A percentile compares a stretch with the other conserved stretches of the same genome.
Conservation (phyloP, 805 yeast species). For the Lipomyces japonicus region DNA sequence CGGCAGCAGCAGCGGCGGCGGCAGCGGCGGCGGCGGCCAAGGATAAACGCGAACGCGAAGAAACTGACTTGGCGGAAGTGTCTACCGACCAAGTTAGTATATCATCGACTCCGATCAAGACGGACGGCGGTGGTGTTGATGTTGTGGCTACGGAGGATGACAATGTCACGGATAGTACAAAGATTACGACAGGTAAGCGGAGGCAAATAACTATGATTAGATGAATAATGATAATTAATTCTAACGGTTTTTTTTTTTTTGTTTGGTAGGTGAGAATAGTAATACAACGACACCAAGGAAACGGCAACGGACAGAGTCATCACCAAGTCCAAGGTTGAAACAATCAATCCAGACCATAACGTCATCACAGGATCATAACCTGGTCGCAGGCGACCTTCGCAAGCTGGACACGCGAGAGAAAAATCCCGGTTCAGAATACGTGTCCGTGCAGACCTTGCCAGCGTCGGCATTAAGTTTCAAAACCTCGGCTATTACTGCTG, state of each 20-base stretch:
- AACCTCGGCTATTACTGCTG: too few relatives aligned
- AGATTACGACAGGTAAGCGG: neutral
- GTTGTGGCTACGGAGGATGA: neutral
- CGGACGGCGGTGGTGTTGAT: neutral
- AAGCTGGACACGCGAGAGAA: neutral
- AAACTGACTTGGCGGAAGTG: neutral
- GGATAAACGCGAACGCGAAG: neutral
- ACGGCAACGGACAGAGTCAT: neutral
- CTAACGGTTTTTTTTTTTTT: too few relatives aligned
- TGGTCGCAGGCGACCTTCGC: too few relatives aligned
- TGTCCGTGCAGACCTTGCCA: slow-evolving; percentile 24
- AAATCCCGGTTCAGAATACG: slow-evolving; percentile 27
- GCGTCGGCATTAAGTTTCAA: slow-evolving; percentile 20
- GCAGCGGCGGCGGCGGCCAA: neutral
- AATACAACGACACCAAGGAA: neutral
- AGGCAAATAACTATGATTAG: too few relatives aligned
- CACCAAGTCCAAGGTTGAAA: neutral
- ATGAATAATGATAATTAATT: too few relatives aligned
- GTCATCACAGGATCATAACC: too few relatives aligned
- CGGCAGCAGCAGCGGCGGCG: neutral
- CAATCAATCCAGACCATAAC: too few relatives aligned
- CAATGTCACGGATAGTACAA: neutral
- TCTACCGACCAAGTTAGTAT: neutral
- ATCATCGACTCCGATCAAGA: neutral
- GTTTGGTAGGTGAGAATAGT: neutral